These are phyloP conservation scores for Aspergillus sp. DNA, from an alignment of 2,329 filamentous ascomycete species.

Conservation along the genomic window DNA sequence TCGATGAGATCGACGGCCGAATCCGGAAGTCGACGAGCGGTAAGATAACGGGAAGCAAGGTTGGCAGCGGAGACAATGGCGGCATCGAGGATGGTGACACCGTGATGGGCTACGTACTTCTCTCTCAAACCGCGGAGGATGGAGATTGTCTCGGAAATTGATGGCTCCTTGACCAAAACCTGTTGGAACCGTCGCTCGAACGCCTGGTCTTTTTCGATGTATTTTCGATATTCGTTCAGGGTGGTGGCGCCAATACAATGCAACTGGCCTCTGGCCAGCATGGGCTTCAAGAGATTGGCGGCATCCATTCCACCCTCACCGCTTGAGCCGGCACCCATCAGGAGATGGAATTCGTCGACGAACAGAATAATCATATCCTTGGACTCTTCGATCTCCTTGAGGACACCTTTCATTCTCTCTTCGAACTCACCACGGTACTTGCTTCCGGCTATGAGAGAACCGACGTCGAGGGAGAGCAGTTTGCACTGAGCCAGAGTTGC, in stretches of 20 bases:
- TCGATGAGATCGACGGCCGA: conserved; percentile 95
- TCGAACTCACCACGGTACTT: conserved; percentile 99
- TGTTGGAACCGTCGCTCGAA: conserved; percentile 99
- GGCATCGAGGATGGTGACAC: conserved; percentile 90
- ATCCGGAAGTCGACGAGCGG: conserved; percentile 79
- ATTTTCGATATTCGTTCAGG: conserved; percentile 90
- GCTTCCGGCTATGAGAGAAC: conserved; percentile 88
- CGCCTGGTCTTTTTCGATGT: conserved; percentile 96
- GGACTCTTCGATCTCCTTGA: conserved; percentile 91
- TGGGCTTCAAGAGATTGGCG: conserved; percentile 93
- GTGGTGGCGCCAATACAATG: conserved; percentile 98
- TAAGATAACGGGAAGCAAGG: conserved; percentile 87
- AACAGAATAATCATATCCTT: conserved; percentile 97
- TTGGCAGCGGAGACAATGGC: conserved; percentile 88
- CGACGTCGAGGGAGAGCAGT: conserved; percentile 88
- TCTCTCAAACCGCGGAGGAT: conserved; percentile 98
- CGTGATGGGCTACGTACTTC: conserved; percentile 95
- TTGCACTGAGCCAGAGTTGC: conserved; percentile 91
- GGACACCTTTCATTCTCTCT: conserved; percentile 96
- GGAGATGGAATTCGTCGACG: conserved; percentile 94
- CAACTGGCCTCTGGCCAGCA: conserved; percentile 90
- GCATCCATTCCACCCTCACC: conserved; percentile 98
- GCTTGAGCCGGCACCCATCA: conserved; percentile 92
- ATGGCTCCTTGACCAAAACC: conserved; percentile 90
- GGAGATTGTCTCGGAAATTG: conserved; percentile 80